Base-by-base conservation (phyloP, 1,284 basidiomycete genomes). In the Austroboletus rostrupii region DNA sequence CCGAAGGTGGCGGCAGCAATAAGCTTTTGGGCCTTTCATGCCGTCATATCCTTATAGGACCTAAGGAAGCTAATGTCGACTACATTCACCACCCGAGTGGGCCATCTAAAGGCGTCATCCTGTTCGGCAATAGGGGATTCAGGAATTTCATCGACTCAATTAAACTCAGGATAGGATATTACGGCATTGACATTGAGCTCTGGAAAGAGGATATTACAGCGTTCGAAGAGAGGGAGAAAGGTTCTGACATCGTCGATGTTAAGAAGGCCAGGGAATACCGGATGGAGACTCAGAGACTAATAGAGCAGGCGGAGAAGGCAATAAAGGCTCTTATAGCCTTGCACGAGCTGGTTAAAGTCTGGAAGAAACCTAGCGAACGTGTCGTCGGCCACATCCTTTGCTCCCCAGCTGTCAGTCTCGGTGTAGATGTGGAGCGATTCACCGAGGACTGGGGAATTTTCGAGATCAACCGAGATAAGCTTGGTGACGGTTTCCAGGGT, bases 371-470 rank as follows among this genome's bases (percentile, higher is more conserved):
- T 31, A 33, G 54, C 38, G 50, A 65, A 45, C 63, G 66, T 47
- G 54, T 67, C 48, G 38, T 73, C 20, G 69, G 69, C 42, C 57
- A 65, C 43, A 45, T 72, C 59, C 23, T 64, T 55, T 45, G 37
- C 53, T 61, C 66, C 50, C 66, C 70, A 29, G 47, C 69, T 38
- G 59, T 73, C 54, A 40, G 19, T 52, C 38, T 66, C 53, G 50
- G 59, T 41, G 49, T 50, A 44, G 56, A 57, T 43, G 46, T 54
- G 12, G 49, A 67, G 9, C 46, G 52, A 12, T 70, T 57, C 49
- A 70, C 63, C 3, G 61, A 70, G 41, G 70, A 73, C 45, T 70
- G 55, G 52, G 71, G 57, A 6, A 50, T 73, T 35, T 52, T 75
- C 58, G 47, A 68, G 61, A 39, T 73, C 36, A 51, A 69, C 59